Base-by-base conservation (phyloP, 129 eudicot genomes). In the Centrapalus pauciflorus region DNA sequence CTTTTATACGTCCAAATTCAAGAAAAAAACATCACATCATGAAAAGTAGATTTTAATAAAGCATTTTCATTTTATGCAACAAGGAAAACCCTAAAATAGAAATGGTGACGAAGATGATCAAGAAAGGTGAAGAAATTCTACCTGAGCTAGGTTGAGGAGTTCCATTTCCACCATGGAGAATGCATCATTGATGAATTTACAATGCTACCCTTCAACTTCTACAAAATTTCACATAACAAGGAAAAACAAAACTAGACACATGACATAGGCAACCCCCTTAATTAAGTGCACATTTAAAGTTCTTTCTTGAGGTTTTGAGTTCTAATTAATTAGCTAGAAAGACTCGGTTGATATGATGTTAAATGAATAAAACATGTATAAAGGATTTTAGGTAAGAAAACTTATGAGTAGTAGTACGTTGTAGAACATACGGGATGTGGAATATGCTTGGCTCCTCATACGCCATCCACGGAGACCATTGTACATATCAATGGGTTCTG, bases 401-500 rank as follows among this genome's bases (percentile, higher is more conserved):
- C 8, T 19, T 19, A 1, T 2, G 16, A 2, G 17, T 35, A n/a
- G 55, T 3, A 26, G 34, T n/a, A n/a, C n/a, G n/a, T n/a, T n/a
- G n/a, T 43, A 57, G 67, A 57, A 59, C 25, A 19, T 41, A 74
- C 73, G 55, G 24, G 66, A 58, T 75, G 74, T 16, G 62, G 29
- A 61, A 71, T 87, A 87, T 91, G 97, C 97, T 84, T 91, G 97
- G 97, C 97, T 91, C 97, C 97, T 85, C 84, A 84, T 91, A 91
- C 84, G 97, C 97, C 97, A 91, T 85, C 79, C 76, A 79, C 90
- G 77, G 83, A 85, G 90, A 76, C 77, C 94, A 78, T 54, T 5
- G 82, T 78, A 61, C 14, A 28, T 0, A 10, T 64, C 90, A 82
- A 71, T 78, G 87, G 79, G 81, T 87, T 87, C 82, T 72, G 83